Percentiles rank a stretch among this genome's conserved stretches.
phyloP scores from a whole-genome alignment of 2,329 filamentous ascomycete species.

The Annulohypoxylon truncatum region DNA sequence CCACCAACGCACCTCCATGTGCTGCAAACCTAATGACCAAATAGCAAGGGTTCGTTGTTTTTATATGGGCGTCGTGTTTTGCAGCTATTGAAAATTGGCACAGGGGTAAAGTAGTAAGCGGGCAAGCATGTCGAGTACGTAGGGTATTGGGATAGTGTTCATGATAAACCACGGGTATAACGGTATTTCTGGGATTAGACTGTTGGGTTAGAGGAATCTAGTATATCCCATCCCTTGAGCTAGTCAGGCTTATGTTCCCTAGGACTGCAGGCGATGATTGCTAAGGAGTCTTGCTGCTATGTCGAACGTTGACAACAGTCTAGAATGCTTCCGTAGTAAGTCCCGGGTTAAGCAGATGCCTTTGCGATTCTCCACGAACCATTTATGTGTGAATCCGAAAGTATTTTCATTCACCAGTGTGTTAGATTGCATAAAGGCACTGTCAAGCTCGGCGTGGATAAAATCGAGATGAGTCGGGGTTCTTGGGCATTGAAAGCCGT shows the following conservation, averaged over 20 bases:
- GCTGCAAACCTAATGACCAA: too few species aligned
- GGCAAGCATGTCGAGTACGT: neutral
- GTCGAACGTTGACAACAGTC: neutral
- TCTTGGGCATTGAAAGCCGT: neutral
- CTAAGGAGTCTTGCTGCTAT: neutral
- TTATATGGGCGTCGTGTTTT: neutral
- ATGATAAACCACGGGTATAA: neutral
- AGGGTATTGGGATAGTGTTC: too few species aligned
- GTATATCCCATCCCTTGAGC: too few species aligned
- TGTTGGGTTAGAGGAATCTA: neutral
- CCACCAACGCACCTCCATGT: too few species aligned
- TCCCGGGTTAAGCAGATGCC: neutral
- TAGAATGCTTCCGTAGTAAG: neutral
- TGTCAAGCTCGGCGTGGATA: neutral
- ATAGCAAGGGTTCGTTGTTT: neutral
- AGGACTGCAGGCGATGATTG: too few species aligned
- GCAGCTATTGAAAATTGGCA: neutral
- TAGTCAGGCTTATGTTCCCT: too few species aligned
- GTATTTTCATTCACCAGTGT: neutral
- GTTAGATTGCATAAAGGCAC: neutral
- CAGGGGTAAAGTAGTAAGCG: neutral
- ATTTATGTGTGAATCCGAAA: neutral
- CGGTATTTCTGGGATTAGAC: neutral
- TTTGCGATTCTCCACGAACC: neutral
- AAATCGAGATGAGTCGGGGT: neutral